phyloP scores from a whole-genome alignment of 164 flowering plant genomes.

The Magnolia officinalis region DNA sequence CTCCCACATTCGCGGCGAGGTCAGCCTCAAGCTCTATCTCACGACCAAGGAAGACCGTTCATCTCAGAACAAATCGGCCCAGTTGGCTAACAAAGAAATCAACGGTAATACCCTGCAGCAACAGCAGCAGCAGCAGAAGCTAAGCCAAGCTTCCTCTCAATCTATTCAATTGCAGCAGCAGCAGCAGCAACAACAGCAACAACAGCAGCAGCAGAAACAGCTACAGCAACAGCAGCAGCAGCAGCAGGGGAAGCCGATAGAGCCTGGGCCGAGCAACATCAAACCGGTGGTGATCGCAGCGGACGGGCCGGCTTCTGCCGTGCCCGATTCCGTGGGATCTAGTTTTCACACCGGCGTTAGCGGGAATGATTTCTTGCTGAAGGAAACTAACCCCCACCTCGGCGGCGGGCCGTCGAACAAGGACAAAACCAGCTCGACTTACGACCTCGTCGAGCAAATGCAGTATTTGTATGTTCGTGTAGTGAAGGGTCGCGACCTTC shows the following conservation, averaged over 20 bases:
- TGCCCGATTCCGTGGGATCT: not conserved
- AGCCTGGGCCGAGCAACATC: conserved; percentile 20
- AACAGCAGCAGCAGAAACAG: conserved; percentile 13
- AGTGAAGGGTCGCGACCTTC: conserved; percentile 25
- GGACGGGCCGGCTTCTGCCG: conserved; percentile 8
- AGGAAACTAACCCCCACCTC: conserved; percentile 76
- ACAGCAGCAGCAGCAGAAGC: conserved; percentile 14
- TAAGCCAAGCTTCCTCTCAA: not conserved
- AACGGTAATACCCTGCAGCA: not conserved
- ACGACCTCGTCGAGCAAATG: conserved; percentile 42
- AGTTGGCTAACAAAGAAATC: not conserved
- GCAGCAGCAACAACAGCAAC: not conserved
- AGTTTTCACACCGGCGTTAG: conserved; percentile 21
- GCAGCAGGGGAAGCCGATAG: conserved; percentile 13
- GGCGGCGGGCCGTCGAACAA: conserved; percentile 51
- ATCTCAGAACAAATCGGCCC: not conserved
- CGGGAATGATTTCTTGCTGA: conserved; percentile 47
- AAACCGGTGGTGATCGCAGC: conserved; percentile 23
- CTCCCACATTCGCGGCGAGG: conserved; percentile 68
- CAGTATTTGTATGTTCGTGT: conserved; percentile 32
- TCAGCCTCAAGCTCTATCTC: conserved; percentile 59
- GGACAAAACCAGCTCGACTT: conserved; percentile 30
- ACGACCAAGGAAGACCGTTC: conserved; percentile 31
- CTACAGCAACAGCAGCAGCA: conserved; percentile 14
- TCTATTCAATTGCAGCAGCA: conserved; percentile 6